Percentiles rank a stretch among this genome's conserved stretches.
Conservation (phyloP, 2,329 filamentous ascomycete species). For the Dactylella cylindrospora region DNA sequence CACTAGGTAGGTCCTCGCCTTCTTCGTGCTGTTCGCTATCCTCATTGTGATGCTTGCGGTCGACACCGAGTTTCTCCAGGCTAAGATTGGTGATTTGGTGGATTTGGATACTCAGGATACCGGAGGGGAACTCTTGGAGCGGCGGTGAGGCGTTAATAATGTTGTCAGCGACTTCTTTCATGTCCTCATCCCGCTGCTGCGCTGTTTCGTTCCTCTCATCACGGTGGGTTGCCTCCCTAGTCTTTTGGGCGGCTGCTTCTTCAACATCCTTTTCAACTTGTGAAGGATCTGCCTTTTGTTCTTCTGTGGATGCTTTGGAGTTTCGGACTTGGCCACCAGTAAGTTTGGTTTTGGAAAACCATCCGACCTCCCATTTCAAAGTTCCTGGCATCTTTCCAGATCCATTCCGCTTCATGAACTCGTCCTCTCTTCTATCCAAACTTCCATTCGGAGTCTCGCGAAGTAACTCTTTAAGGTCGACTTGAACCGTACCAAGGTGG, state of each 20-base stretch:
- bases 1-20: slow-evolving; percentile 65
- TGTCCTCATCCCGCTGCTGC: slow-evolving; percentile 69
- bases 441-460: slow-evolving; percentile 75
- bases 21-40: slow-evolving; percentile 65
- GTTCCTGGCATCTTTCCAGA: slow-evolving; percentile 88
- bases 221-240: slow-evolving; percentile 64
- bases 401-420: slow-evolving; percentile 81
- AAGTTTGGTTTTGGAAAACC: slow-evolving; percentile 79
- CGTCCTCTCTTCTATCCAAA: slow-evolving; percentile 77
- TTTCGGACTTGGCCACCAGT: slow-evolving; percentile 9
- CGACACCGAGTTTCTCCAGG: slow-evolving; percentile 28
- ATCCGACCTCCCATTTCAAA: slow-evolving; percentile 93
- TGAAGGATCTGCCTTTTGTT: slow-evolving; percentile 12
- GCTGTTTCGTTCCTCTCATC: slow-evolving; percentile 65
- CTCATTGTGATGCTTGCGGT: slow-evolving; percentile 31
- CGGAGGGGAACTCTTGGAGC: slow-evolving; percentile 63
- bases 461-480: slow-evolving; percentile 92
- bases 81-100: slow-evolving; percentile 72
- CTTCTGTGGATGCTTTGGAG: slow-evolving; percentile 4
- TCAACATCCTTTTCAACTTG: slow-evolving; percentile 46
- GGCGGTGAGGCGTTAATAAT: slow-evolving; percentile 71
- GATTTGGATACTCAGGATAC: slow-evolving; percentile 69
- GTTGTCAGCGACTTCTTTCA: slow-evolving; percentile 62
- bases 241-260: slow-evolving; percentile 61
- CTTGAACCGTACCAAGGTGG: slow-evolving; percentile 88